Conservation (phyloP, 176 grass and related monocot species). For the Rhynchospora breviuscula region DNA sequence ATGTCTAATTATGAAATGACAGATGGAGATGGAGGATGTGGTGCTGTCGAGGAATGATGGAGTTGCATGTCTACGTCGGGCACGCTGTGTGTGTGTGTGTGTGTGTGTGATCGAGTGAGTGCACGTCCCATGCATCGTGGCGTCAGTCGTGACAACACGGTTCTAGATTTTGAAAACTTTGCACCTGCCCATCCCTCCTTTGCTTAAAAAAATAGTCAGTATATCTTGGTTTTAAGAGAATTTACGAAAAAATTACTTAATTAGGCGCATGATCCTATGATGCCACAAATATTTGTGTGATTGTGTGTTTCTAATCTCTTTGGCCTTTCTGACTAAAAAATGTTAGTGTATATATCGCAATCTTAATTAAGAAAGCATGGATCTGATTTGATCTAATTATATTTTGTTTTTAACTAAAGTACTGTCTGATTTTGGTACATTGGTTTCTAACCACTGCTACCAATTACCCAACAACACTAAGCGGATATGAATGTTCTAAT, state of each 20-base stretch:
- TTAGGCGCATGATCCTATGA: background rate
- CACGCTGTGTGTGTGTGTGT: background rate
- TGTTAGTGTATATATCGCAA: too few relatives aligned
- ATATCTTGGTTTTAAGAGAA: background rate
- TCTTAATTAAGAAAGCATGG: too few relatives aligned
- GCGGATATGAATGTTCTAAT: background rate
- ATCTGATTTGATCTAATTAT: too few relatives aligned
- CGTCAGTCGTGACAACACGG: conserved; percentile 14
- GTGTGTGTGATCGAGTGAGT: background rate
- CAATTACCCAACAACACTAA: background rate
- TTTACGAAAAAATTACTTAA: background rate
- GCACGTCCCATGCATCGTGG: conserved; percentile 19
- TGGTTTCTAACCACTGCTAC: background rate
- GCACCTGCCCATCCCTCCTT: background rate
- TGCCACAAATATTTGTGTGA: background rate
- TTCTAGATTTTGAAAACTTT: background rate
- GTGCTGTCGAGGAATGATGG: conserved; percentile 9
- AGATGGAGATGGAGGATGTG: conserved; percentile 17
- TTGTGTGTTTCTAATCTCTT: background rate
- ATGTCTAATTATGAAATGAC: conserved; percentile 16
- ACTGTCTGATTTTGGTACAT: background rate
- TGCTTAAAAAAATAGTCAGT: background rate
- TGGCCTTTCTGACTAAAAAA: too few relatives aligned
- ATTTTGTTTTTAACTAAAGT: background rate
- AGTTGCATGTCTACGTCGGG: conserved; percentile 14